Percentiles rank a stretch among this genome's conserved stretches.
phyloP scores from a whole-genome alignment of 495 filamentous ascomycete genomes.

The Margaritispora aquatica region DNA sequence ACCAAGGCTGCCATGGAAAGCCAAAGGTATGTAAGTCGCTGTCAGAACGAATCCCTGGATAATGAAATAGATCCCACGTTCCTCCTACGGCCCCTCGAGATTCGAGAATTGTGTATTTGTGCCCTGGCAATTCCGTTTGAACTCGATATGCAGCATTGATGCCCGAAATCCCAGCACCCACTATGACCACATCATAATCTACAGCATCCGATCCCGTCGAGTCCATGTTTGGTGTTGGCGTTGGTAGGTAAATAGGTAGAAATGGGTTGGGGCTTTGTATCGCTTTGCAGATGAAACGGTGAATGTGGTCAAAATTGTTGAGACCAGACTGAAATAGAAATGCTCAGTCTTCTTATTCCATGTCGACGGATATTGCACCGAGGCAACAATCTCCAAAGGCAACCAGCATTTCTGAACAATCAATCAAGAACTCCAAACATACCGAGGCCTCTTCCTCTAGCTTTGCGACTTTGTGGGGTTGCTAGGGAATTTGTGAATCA shows the following conservation, averaged over 20 bases:
- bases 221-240: background rate
- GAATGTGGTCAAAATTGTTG: no score
- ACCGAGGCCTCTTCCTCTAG: background rate
- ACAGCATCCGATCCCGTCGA: background rate
- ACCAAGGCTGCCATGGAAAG: slow-evolving; percentile 65
- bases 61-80: slow-evolving; percentile 69
- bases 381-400: background rate
- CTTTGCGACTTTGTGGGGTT: background rate
- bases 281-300: no score
- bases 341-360: background rate
- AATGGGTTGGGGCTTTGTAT: background rate
- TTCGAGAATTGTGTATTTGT: slow-evolving; percentile 57
- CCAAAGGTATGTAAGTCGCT: slow-evolving; percentile 63
- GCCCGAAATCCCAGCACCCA: slow-evolving; percentile 70
- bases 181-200: slow-evolving; percentile 56
- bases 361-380: background rate
- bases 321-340: background rate
- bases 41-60: slow-evolving; percentile 64
- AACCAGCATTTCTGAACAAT: background rate
- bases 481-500: no score
- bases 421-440: background rate
- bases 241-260: background rate
- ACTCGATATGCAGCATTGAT: slow-evolving; percentile 70
- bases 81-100: slow-evolving; percentile 54
- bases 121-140: slow-evolving; percentile 50